These are phyloP conservation scores for Pseudogymnoascus sp. DNA, from an alignment of 2,329 filamentous ascomycete genomes.

Conservation along the genomic window DNA sequence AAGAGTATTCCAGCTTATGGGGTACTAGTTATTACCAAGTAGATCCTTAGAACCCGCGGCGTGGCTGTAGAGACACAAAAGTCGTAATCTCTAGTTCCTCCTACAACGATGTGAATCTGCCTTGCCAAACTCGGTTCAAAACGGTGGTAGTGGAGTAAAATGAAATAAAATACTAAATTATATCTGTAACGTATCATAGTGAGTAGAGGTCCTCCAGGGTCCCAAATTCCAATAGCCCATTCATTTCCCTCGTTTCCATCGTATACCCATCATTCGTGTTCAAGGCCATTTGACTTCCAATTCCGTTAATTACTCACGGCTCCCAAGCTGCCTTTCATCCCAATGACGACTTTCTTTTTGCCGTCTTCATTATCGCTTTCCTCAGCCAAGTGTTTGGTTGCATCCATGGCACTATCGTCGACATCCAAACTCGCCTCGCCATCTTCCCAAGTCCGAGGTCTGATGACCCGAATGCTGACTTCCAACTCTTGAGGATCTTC, in stretches of 20 bases:
- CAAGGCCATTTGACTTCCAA: not conserved
- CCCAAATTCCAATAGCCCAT: not conserved
- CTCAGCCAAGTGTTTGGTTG: constrained; percentile 30
- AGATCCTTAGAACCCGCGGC: not conserved
- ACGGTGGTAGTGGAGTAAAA: not conserved
- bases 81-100: not conserved
- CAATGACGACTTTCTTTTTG: not conserved
- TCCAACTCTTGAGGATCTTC: constrained; percentile 25
- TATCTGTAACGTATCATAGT: not conserved
- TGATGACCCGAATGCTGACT: constrained; percentile 24
- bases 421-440: constrained; percentile 35
- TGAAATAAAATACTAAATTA: not conserved
- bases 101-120: not conserved
- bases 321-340: constrained; percentile 10
- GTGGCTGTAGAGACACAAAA: not conserved
- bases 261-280: not conserved
- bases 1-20: constrained; percentile 23
- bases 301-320: not conserved
- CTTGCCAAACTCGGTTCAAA: not conserved
- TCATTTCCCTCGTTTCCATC: not conserved
- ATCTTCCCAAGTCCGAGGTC: constrained; percentile 22
- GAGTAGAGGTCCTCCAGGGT: not conserved
- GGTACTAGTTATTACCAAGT: constrained; percentile 23
- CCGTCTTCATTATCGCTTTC: not conserved
- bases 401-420: constrained; percentile 43